Evolutionary conservation across 306 rosid species (phyloP), one percentile per base, ranked within the genome.

Genomic region (Boehmeria nivea): DNA sequence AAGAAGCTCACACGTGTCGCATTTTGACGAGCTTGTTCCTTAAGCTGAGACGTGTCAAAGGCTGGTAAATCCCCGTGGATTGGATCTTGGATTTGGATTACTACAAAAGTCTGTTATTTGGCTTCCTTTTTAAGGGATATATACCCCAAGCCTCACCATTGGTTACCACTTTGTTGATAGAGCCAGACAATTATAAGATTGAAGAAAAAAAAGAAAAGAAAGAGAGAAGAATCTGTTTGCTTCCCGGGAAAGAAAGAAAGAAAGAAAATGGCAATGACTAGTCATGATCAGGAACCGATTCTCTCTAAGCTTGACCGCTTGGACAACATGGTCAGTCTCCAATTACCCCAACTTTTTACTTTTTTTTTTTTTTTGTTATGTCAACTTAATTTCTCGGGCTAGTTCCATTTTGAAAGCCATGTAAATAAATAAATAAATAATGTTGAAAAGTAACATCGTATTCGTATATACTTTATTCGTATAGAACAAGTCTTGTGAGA

Each of bases 221-320:
- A 2, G 6, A 8, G 2, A 6, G 43, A 39, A 4, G 22, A n/a
- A 10, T 66, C 53, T 66, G 62, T 70, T 57, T 76, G 73, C 53
- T 73, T 76, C 34, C 18, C 22, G 63, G 60, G 77, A 79, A 72
- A 72, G n/a, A 67, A 43, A 49, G 55, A 23, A 10, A 8, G 2
- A 3, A 28, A 19, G 58, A 61, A 64, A 44, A 80, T 62, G 83
- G 72, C 52, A 24, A 2, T 70, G 2, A n/a, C n/a, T n/a, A n/a
- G n/a, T n/a, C 26, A 59, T 0, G 33, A 23, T 6, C 77, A 64
- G 6, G 85, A 82, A 59, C 88, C 91, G 12, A 81, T 90, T 51
- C 84, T 81, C 57, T 74, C 86, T 12, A 74, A 87, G 43, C 62
- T 84, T 38, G 84, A 84, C 24, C 91, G 88, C 27, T 65, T 90